These are phyloP conservation scores for Spergularia marina DNA, from an alignment of 148 eudicot species.

Conservation along the genomic window DNA sequence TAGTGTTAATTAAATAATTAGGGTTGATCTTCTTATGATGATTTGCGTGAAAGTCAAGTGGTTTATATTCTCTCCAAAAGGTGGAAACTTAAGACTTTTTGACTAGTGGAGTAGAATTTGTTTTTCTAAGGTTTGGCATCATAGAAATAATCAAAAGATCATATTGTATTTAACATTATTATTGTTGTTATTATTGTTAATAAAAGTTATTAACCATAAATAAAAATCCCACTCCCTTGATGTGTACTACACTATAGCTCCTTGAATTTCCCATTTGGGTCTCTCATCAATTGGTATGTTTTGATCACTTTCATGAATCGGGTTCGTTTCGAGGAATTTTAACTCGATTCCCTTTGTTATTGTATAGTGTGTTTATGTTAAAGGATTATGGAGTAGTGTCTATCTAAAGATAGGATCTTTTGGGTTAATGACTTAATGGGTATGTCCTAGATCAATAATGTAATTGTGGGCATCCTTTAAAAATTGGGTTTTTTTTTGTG, in stretches of 20 bases:
- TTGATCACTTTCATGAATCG: slow-evolving; percentile 14
- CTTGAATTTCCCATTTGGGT: slow-evolving; percentile 21
- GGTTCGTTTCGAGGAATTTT: neutral
- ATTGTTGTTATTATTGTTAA: neutral
- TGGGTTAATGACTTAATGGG: slow-evolving; percentile 4
- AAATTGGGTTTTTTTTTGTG: slow-evolving; percentile 3
- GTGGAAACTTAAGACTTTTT: slow-evolving; percentile 35
- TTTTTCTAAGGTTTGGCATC: slow-evolving; percentile 10
- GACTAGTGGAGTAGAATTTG: slow-evolving; percentile 18
- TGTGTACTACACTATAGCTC: slow-evolving; percentile 5
- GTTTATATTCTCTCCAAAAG: slow-evolving; percentile 24
- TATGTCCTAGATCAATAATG: slow-evolving; percentile 24
- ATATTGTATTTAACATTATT: slow-evolving; percentile 1
- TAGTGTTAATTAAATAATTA: neutral
- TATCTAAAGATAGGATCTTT: slow-evolving; percentile 8
- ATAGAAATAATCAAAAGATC: slow-evolving; percentile 22
- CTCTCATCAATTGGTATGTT: slow-evolving; percentile 13
- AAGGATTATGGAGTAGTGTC: slow-evolving; percentile 4
- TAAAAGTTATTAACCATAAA: neutral
- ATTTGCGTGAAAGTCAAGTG: slow-evolving; percentile 29
- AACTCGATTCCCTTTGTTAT: neutral
- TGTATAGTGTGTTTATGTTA: neutral
- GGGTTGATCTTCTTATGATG: neutral
- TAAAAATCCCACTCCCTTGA: slow-evolving; percentile 1
- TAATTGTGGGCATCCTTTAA: slow-evolving; percentile 17